Conservation (phyloP, 257 asterid genomes). For the Craterostigma plantagineum region DNA sequence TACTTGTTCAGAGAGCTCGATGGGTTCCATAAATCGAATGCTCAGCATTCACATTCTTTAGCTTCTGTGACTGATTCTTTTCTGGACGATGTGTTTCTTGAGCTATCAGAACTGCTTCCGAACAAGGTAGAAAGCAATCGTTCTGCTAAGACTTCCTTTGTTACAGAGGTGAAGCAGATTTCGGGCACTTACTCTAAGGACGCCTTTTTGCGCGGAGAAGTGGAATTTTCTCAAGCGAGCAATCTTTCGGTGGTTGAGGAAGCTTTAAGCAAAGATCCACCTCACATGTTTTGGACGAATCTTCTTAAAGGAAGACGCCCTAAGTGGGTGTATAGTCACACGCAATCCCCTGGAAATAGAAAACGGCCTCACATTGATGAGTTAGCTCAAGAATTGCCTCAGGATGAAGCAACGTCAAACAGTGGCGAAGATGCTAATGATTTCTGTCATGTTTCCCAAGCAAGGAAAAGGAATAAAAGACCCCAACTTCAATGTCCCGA, state of each 20-base stretch:
- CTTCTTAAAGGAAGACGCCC: neutral
- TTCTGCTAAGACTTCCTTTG: slow-evolving; percentile 7
- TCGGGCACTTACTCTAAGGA: slow-evolving; percentile 22
- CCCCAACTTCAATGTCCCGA: too few relatives aligned
- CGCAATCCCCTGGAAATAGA: too few relatives aligned
- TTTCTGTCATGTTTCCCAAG: too few relatives aligned
- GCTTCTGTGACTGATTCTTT: slow-evolving; percentile 14
- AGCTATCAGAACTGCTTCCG: slow-evolving; percentile 26
- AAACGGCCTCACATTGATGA: too few relatives aligned
- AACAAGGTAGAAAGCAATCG: slow-evolving; percentile 8
- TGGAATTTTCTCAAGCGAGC: slow-evolving; percentile 17
- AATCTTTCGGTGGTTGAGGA: too few relatives aligned
- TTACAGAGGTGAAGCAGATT: slow-evolving; percentile 17
- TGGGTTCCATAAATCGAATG: slow-evolving; percentile 9
- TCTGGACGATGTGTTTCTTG: slow-evolving; percentile 31
- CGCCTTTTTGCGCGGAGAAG: slow-evolving; percentile 32
- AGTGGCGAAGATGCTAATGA: too few relatives aligned
- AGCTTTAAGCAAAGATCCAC: neutral
- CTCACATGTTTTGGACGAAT: neutral
- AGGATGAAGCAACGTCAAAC: too few relatives aligned
- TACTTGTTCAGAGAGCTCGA: slow-evolving; percentile 27
- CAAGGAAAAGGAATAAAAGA: too few relatives aligned
- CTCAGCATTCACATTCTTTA: slow-evolving; percentile 9
- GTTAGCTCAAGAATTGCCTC: too few relatives aligned
- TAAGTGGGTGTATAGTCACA: too few relatives aligned